These are phyloP conservation scores for Trametes punicea DNA, from an alignment of 768 basidiomycete genomes.

Conservation along the genomic window DNA sequence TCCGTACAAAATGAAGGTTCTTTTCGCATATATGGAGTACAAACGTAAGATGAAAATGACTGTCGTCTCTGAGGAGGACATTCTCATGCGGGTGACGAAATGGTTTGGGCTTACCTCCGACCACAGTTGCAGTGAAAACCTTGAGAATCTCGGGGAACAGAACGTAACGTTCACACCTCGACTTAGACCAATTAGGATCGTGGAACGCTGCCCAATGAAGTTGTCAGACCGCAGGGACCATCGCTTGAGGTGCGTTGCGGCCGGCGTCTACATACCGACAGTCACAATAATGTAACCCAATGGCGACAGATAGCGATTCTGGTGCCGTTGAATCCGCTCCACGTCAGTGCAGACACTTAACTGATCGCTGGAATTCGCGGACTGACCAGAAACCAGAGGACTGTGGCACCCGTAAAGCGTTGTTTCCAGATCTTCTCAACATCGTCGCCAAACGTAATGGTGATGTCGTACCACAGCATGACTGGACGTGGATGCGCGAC, in stretches of 20 bases:
- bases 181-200: conserved; percentile 20
- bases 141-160: conserved; percentile 26
- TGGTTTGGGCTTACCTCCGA: too few species aligned
- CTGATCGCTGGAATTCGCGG: not conserved
- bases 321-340: not conserved
- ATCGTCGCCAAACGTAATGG: conserved; percentile 22
- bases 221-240: not conserved
- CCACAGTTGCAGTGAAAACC: conserved; percentile 22
- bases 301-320: conserved; percentile 28
- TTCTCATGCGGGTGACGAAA: too few species aligned
- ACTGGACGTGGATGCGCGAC: conserved; percentile 3
- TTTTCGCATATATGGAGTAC: conserved; percentile 25
- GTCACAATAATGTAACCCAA: conserved; percentile 28
- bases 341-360: not conserved
- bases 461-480: conserved; percentile 24
- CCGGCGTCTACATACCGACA: conserved; percentile 19
- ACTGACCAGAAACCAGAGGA: conserved; percentile 23
- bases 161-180: conserved; percentile 21
- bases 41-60: conserved; percentile 27
- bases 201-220: conserved; percentile 14
- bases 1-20: conserved; percentile 13
- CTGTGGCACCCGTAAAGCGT: conserved; percentile 23
- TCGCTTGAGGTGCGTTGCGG: not conserved
- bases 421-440: conserved; percentile 26
- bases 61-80: not conserved